Conservation (phyloP, 2,329 filamentous ascomycete genomes). For the Parastagonospora nodorum region DNA sequence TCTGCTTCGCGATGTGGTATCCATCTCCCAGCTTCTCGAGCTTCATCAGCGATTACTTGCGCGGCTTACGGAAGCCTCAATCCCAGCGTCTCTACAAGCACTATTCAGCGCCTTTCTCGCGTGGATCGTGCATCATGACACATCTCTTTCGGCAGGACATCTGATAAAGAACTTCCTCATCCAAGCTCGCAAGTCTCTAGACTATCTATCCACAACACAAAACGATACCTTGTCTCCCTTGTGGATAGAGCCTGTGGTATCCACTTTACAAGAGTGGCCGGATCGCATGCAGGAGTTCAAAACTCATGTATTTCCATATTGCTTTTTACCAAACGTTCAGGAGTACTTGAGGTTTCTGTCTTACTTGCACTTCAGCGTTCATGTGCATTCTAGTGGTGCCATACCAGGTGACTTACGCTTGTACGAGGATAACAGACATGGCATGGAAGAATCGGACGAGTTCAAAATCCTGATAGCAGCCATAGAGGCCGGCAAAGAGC, state of each 20-base stretch:
- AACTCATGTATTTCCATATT: conserved; percentile 54
- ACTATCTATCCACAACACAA: conserved; percentile 5
- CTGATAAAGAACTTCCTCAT: conserved; percentile 42
- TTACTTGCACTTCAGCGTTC: conserved; percentile 41
- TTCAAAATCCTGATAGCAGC: conserved; percentile 46
- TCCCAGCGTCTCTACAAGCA: conserved; percentile 13
- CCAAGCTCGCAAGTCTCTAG: conserved; percentile 28
- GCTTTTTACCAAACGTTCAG: conserved; percentile 49
- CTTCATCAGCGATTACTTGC: conserved; percentile 38
- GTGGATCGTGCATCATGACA: conserved; percentile 49
- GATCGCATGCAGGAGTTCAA: conserved; percentile 49
- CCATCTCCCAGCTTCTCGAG: conserved; percentile 43
- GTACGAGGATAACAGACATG: conserved; percentile 7
- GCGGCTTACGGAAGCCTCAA: conserved; percentile 3
- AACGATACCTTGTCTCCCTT: conserved; percentile 23
- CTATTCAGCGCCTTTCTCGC: conserved; percentile 35
- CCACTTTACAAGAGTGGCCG: conserved; percentile 38
- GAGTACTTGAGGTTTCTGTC: conserved; percentile 50
- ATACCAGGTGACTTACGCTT: conserved; percentile 20
- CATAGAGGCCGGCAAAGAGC: conserved; percentile 52
- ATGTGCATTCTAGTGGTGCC: conserved; percentile 24
- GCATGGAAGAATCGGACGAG: conserved; percentile 27
- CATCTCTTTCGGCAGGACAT: conserved; percentile 46
- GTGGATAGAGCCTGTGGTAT: conserved; percentile 48
- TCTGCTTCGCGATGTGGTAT: conserved; percentile 64